phyloP scores from a whole-genome alignment of 805 yeast genomes.

The Torulaspora indica region DNA sequence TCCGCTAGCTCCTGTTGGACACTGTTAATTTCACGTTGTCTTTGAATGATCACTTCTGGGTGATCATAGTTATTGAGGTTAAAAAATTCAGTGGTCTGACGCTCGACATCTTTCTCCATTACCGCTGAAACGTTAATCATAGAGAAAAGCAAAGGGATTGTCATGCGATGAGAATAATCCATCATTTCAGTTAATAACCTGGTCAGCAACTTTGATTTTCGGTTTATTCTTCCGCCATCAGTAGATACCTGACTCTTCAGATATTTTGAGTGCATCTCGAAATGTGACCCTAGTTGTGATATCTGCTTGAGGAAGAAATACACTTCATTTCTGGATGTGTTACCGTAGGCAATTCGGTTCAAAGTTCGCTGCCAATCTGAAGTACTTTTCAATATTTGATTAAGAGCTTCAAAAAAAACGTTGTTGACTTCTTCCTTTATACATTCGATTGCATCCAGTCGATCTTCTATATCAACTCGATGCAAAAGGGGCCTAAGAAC shows the following conservation, averaged over 20 bases:
- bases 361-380: constrained; percentile 60
- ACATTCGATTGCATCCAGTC: constrained; percentile 58
- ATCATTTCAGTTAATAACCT: constrained; percentile 40
- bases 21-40: constrained; percentile 38
- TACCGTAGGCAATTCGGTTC: constrained; percentile 55
- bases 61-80: constrained; percentile 37
- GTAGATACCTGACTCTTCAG: constrained; percentile 27
- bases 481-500: constrained; percentile 63
- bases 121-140: constrained; percentile 54
- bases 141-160: constrained; percentile 37
- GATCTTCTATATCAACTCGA: constrained; percentile 48
- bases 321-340: constrained; percentile 56
- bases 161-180: constrained; percentile 30
- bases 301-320: constrained; percentile 49
- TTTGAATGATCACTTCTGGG: constrained; percentile 40
- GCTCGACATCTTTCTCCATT: constrained; percentile 44
- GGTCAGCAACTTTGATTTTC: constrained; percentile 37
- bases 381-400: constrained; percentile 33
- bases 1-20: constrained; percentile 46
- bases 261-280: constrained; percentile 30
- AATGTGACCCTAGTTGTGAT: constrained; percentile 36
- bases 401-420: constrained; percentile 38
- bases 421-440: constrained; percentile 39
- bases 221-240: constrained; percentile 14
- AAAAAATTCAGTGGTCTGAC: constrained; percentile 44